These are phyloP conservation scores for Penicillium sp. DNA, from an alignment of 2,329 filamentous ascomycete species.

Conservation along the genomic window DNA sequence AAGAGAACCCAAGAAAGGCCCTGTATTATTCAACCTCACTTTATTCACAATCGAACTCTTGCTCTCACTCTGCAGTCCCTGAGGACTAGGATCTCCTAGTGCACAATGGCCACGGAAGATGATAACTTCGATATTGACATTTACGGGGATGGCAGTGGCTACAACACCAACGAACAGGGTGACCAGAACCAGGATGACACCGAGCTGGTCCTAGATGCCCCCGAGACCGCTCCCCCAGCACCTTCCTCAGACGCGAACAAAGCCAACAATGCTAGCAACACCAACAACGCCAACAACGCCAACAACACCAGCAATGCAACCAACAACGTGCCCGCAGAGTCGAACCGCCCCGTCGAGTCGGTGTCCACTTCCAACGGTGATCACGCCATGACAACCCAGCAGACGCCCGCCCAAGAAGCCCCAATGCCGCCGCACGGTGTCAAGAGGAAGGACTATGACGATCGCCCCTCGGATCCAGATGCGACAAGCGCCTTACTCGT, in stretches of 20 bases:
- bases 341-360: slow-evolving; percentile 12
- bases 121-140: slow-evolving; percentile 74
- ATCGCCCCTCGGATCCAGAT: slow-evolving; percentile 61
- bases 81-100: slow-evolving; percentile 28
- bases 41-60: slow-evolving; percentile 41
- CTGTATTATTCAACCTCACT: slow-evolving; percentile 41
- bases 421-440: slow-evolving; percentile 59
- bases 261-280: slow-evolving; percentile 24
- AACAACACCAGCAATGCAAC: slow-evolving; percentile 8
- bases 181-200: slow-evolving; percentile 46
- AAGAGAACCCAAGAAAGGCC: slow-evolving; percentile 33
- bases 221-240: slow-evolving; percentile 27
- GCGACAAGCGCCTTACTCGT: slow-evolving; percentile 77
- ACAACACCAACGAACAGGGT: slow-evolving; percentile 53
- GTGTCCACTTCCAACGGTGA: slow-evolving; percentile 11
- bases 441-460: slow-evolving; percentile 65
- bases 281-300: slow-evolving; percentile 21
- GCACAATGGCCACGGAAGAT: slow-evolving; percentile 60
- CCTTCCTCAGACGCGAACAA: slow-evolving; percentile 23
- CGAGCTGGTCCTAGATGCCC: slow-evolving; percentile 44
- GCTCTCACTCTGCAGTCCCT: slow-evolving; percentile 32
- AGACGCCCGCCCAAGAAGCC: slow-evolving; percentile 21
- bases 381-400: slow-evolving; percentile 23
- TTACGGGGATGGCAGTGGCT: slow-evolving; percentile 64
- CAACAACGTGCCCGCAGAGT: background rate